A percentile compares a stretch with the other conserved stretches of the same genome.
These are phyloP conservation scores for Daldinia decipiens DNA, from an alignment of 495 filamentous ascomycete genomes.

Conservation along the genomic window DNA sequence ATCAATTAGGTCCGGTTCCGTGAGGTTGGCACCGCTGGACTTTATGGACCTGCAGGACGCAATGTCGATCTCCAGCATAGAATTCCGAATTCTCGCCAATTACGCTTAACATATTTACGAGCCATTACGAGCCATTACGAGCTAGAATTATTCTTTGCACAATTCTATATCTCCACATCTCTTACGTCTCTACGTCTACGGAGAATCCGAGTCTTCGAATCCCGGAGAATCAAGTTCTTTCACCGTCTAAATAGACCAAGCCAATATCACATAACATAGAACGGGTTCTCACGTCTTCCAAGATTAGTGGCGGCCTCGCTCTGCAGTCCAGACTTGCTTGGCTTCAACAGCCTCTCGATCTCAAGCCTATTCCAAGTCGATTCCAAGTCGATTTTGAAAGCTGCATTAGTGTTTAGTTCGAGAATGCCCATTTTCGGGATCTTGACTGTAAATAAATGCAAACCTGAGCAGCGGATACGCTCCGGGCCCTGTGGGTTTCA, in stretches of 20 bases:
- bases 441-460: constrained; percentile 19
- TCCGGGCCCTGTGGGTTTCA: constrained; percentile 27
- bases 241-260: background rate
- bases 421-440: constrained; percentile 14
- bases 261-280: background rate
- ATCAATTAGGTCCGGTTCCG: constrained; percentile 30
- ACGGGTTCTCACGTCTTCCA: background rate
- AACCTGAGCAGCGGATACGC: constrained; percentile 5
- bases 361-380: background rate
- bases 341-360: background rate
- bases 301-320: background rate
- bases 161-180: background rate
- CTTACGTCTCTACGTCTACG: background rate
- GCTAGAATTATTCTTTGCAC: background rate
- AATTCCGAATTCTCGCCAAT: constrained; percentile 13
- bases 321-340: background rate
- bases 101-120: background rate
- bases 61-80: constrained; percentile 23
- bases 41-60: constrained; percentile 29
- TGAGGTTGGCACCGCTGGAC: constrained; percentile 16
- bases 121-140: too few species aligned
- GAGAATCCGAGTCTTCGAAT: background rate
- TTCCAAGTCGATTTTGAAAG: too few species aligned
- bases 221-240: too few species aligned
- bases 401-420: background rate